phyloP scores from a whole-genome alignment of 148 eudicot genomes.

The Rhododendron williamsianum region DNA sequence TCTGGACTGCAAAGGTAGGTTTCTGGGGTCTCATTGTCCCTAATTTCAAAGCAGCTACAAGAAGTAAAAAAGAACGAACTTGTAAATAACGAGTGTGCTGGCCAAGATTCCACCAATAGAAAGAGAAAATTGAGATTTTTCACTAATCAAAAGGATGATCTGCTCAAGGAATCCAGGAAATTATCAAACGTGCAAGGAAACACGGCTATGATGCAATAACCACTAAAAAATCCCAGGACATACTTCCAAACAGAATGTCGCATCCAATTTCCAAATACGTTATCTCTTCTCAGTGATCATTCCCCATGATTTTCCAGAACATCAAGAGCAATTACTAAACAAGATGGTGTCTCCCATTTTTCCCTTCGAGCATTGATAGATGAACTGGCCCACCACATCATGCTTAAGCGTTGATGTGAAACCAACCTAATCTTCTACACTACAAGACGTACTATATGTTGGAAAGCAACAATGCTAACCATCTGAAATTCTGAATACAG shows the following conservation, averaged over 20 bases:
- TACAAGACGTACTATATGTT: neutral
- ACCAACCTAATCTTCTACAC: constrained; percentile 1
- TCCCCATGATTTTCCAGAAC: neutral
- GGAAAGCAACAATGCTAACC: constrained; percentile 6
- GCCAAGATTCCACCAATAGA: neutral
- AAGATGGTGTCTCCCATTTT: neutral
- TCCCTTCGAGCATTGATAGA: neutral
- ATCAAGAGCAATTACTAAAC: constrained; percentile 1
- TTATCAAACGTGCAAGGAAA: neutral
- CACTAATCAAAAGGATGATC: neutral
- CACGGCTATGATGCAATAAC: neutral
- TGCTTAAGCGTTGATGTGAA: neutral
- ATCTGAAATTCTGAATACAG: neutral
- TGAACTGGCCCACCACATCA: neutral
- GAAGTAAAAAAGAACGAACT: neutral
- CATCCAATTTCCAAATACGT: neutral
- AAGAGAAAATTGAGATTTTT: neutral
- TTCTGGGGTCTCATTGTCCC: constrained; percentile 39
- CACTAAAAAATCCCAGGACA: neutral
- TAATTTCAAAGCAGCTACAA: constrained; percentile 65
- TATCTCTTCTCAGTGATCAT: too few relatives aligned
- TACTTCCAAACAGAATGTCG: neutral
- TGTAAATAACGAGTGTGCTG: neutral
- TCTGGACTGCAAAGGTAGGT: constrained; percentile 49
- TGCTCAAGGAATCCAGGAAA: neutral